Evolutionary conservation across 495 filamentous ascomycete genomes (phyloP).

Genomic region (Lasiosphaeria miniovina): DNA sequence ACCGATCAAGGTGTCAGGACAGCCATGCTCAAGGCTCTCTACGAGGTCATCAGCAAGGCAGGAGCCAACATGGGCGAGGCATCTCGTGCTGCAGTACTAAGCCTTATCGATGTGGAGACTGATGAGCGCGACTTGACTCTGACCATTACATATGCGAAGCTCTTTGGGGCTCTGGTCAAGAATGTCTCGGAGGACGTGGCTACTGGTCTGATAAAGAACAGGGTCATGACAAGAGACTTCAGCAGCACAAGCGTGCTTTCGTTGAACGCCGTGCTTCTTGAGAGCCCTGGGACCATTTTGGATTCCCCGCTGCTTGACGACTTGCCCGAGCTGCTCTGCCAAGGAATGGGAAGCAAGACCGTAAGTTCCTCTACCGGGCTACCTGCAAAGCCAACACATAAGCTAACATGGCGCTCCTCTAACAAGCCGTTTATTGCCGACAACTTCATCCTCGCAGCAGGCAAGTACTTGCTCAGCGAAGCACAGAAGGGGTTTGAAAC

Average conservation of each 20-base stretch:
- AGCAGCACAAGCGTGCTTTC: conserved; percentile 68
- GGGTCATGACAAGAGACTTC: conserved; percentile 69
- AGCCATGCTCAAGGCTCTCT: conserved; percentile 96
- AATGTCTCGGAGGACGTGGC: conserved; percentile 68
- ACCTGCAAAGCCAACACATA: background rate
- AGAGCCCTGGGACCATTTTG: conserved; percentile 66
- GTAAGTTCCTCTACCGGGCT: conserved; percentile 42
- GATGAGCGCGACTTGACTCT: conserved; percentile 72
- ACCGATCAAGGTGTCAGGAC: conserved; percentile 83
- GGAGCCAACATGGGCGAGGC: conserved; percentile 90
- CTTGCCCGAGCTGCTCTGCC: conserved; percentile 68
- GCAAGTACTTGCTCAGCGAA: conserved; percentile 81
- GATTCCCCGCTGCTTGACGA: conserved; percentile 64
- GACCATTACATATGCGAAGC: conserved; percentile 80
- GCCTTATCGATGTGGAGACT: conserved; percentile 79
- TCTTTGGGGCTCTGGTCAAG: conserved; percentile 86
- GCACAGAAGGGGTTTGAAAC: conserved; percentile 61
- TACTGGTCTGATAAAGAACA: conserved; percentile 69
- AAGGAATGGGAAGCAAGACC: conserved; percentile 73
- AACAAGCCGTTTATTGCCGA: conserved; percentile 74
- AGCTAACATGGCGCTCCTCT: background rate
- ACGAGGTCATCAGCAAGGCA: conserved; percentile 93
- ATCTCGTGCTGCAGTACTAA: conserved; percentile 75
- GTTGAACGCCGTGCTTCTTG: conserved; percentile 81
- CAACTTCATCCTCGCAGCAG: conserved; percentile 89